Evolutionary conservation across 2,329 filamentous ascomycete genomes (phyloP), one percentile per base, ranked within the genome.

Genomic region (Ophiocordyceps unilateralis): DNA sequence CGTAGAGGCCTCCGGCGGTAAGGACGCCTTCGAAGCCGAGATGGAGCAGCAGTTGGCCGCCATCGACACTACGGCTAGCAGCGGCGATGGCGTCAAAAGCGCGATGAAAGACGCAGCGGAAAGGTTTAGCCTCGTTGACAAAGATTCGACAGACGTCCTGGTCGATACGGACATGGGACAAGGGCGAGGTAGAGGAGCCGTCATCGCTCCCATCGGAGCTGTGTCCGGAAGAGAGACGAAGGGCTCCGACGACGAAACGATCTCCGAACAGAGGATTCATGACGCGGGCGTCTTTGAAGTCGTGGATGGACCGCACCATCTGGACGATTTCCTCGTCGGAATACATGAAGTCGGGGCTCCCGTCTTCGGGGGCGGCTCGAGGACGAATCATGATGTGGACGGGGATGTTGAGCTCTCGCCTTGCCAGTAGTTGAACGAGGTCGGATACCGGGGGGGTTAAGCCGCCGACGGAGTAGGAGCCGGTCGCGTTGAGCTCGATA

Each of bases 301-400:
- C 46, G 0, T 15, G 40, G 10, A 76, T 64, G 8, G 56, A 49
- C 2, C 48, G 43, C 36, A 49, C 49, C 72, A 77, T 76, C 5
- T 45, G 24, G 10, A 51, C 49, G 5, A 70, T 50, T 50, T 76
- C 70, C 3, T 46, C 49, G 10, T 57, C 50, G 0, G 60, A 57
- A 56, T 76, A 76, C 42, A 70, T 42, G 46, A 75, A 74, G 49
- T 75, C 70, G 12, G 50, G 45, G 19, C 19, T 10, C 23, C 45
- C 39, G 32, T 37, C 21, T 2, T 34, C 19, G 23, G 48, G 50
- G 17, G 50, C 45, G 42, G 48, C 41, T 46, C 61, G 65, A 5
- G 71, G 70, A 9, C 73, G 67, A 47, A 77, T 70, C 68, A 74
- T 74, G 51, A 76, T 51, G 36, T 70, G 68, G 32, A 74, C 51